Base-by-base conservation (phyloP, 768 basidiomycete species). In the Boletus tomentosulus region DNA sequence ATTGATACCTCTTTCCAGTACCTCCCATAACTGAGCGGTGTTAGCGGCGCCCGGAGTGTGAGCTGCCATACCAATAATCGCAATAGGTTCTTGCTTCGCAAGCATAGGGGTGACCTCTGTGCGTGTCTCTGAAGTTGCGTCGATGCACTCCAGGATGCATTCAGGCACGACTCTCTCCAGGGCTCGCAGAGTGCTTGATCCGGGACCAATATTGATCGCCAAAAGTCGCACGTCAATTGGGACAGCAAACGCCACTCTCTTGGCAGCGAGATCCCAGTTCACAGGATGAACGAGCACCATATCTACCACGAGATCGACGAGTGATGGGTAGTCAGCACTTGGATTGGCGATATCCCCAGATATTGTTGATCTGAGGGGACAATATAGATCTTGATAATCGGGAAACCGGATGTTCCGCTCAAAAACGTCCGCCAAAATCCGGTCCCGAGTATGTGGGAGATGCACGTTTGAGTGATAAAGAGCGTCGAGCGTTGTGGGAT, bases 41-140 rank as follows among this genome's bases (percentile, higher is more conserved):
- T 76, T 73, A 1, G 69, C 58, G 3, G 85, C 84, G 3, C 84
- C 81, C 0, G 78, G 78, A 24, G 77, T 64, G 35, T 71, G 79
- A 39, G 82, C 74, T 1, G 85, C 82, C 85, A 88, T 87, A 9
- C 87, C 88, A 46, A 88, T 72, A 52, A 89, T 80, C 0, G 87
- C 88, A 46, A 89, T 80, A 3, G 82, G 77, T 44, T 81, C 76
- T 56, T 76, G 75, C 38, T 71, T 72, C 6, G 53, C 51, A 22
- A 37, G 48, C 9, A 38, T 13, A 8, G 48, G 34, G 31, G 12
- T 13, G 10, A 54, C 46, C n/a, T 46, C 58, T 25, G 44, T 54
- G 6, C 46, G 30, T 19, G 38, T 24, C 25, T 57, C 61, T 25
- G 43, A 56, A 10, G 57, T 47, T 10, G 58, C 61, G 33, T 66